A percentile compares a stretch with the other conserved stretches of the same genome.
Conservation (phyloP, 768 basidiomycete genomes). For the Rhizopogon salebrosus region DNA sequence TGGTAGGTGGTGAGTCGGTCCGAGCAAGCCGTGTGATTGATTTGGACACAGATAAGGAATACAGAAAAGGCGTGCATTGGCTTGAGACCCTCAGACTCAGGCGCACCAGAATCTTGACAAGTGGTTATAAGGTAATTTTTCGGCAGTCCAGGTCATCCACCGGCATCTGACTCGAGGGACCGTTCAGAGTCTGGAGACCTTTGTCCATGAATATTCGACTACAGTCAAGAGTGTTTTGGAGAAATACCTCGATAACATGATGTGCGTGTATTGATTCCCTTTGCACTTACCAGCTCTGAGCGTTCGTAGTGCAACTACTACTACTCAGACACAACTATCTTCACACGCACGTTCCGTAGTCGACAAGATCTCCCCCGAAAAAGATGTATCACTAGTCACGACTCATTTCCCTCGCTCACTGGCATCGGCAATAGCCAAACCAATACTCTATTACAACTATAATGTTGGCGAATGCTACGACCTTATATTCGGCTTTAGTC, state of each 20-base stretch:
- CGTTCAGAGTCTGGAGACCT: constrained; percentile 70
- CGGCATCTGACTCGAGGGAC: constrained; percentile 1
- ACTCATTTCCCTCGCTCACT: constrained; percentile 57
- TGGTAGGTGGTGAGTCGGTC: constrained; percentile 39
- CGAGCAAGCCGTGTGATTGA: not conserved
- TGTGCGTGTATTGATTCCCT: constrained; percentile 36
- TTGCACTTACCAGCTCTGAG: constrained; percentile 1
- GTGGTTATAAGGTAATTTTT: constrained; percentile 65
- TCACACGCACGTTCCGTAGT: constrained; percentile 57
- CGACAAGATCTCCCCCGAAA: constrained; percentile 63
- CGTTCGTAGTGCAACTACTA: constrained; percentile 63
- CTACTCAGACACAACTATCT: constrained; percentile 72
- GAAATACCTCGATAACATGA: constrained; percentile 77
- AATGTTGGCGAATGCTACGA: constrained; percentile 83
- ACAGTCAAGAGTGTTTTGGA: constrained; percentile 60
- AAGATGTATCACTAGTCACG: constrained; percentile 57
- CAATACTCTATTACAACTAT: constrained; percentile 70
- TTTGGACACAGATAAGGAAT: constrained; percentile 68
- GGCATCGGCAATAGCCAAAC: constrained; percentile 61
- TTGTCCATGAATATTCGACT: constrained; percentile 67
- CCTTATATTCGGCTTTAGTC: constrained; percentile 82
- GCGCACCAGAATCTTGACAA: constrained; percentile 75
- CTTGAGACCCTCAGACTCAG: constrained; percentile 85
- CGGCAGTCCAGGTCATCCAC: not conserved
- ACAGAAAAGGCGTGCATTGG: constrained; percentile 86